Evolutionary conservation across 2,329 filamentous ascomycete species (phyloP), one percentile per base, ranked within the genome.

Genomic region (Mycocentrospora acerina): DNA sequence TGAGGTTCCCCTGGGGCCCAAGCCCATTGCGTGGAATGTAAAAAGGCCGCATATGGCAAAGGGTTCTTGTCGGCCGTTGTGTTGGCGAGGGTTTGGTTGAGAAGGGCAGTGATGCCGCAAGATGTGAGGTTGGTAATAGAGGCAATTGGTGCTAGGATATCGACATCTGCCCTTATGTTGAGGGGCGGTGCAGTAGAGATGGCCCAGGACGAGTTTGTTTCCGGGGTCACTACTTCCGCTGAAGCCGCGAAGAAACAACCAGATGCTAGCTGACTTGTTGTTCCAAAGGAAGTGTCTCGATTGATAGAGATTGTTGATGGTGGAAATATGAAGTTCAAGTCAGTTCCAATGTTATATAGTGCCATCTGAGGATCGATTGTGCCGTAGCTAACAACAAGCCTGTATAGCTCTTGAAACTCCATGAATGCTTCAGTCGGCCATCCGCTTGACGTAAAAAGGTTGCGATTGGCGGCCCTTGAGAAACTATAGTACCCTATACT

Each of bases 401-500:
- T 71, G 47, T 74, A 74, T n/a, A 71, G 70, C 31, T 72, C 66
- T 2, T 70, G 67, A 29, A 83, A 71, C 48, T 81, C 78, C 24
- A 83, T 62, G 48, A 74, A 81, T 14, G 73, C 71, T 48, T 80
- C 76, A n/a, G 74, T 77, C 0, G 82, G 82, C 82, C 82, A 86
- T 9, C 82, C 82, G 61, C 82, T 72, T 1, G 70, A 56, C 1
- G 81, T 83, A 14, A 70, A 71, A 2, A 57, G 29, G 7, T 62
- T 67, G 13, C 70, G 68, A 3, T 62, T 50, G 9, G 51, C 32
- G 27, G 67, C 51, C 18, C 61, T 53, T 7, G 72, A 55, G 1
- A 69, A 67, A 5, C 66, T 66, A 41, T 79, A 82, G 51, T 83
- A 86, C 16, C 73, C 71, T 3, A 62, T 48, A 14, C 75, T 67